Evolutionary conservation across 192 early-diverging fungal genomes (phyloP).

Genomic region (Diversispora epigaea): DNA sequence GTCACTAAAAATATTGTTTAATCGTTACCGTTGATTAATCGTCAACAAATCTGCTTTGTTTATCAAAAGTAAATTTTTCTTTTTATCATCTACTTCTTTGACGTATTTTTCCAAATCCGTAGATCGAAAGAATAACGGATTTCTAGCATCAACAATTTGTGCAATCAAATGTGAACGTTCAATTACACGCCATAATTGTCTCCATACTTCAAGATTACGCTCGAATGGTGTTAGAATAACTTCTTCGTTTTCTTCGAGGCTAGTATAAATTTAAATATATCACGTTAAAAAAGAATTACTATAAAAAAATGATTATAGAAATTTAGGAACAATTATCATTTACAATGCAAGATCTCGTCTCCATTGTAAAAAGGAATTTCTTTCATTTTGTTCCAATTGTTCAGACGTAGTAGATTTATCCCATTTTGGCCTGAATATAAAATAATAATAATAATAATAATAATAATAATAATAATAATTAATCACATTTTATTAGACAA

Average conservation of each 20-base stretch:
- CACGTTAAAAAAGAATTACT: not conserved
- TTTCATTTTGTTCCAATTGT: slow-evolving; percentile 78
- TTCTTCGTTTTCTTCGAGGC: slow-evolving; percentile 89
- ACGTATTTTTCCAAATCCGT: slow-evolving; percentile 91
- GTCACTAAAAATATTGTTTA: not conserved
- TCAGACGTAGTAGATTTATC: slow-evolving; percentile 76
- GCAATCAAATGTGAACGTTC: slow-evolving; percentile 94
- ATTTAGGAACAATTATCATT: slow-evolving; percentile 8
- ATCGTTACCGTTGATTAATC: slow-evolving; percentile 66
- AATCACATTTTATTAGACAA: no score
- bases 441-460: slow-evolving; percentile 3
- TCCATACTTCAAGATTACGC: slow-evolving; percentile 98
- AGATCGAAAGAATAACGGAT: slow-evolving; percentile 89
- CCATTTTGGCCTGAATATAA: slow-evolving; percentile 71
- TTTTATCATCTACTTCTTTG: slow-evolving; percentile 79
- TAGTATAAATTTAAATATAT: slow-evolving; percentile 27
- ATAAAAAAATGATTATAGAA: not conserved
- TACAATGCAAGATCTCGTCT: slow-evolving; percentile 78
- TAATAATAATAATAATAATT: not conserved
- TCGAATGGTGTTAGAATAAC: slow-evolving; percentile 97
- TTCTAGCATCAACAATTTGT: slow-evolving; percentile 98
- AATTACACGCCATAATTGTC: slow-evolving; percentile 98
- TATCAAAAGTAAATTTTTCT: slow-evolving; percentile 87
- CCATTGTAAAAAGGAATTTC: slow-evolving; percentile 90
- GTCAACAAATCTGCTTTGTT: slow-evolving; percentile 99